Evolutionary conservation across 2,329 filamentous ascomycete species (phyloP), one percentile per base, ranked within the genome.

Genomic region (Ophiosphaerella herpotricha): DNA sequence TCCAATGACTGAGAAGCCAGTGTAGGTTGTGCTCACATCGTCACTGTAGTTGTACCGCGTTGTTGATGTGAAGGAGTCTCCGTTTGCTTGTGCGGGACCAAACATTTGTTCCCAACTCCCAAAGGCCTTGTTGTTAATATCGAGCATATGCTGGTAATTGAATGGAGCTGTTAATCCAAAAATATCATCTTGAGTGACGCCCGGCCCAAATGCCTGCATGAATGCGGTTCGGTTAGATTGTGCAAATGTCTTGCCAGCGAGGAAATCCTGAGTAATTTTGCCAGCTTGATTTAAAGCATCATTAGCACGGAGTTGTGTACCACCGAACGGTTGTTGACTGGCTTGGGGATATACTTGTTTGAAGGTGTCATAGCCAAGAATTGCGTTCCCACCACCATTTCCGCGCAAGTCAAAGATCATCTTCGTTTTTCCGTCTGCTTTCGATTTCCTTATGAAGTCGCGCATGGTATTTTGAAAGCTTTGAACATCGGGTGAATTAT

Each of bases 361-460:
- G 62, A 85, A 85, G 0, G 71, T 63, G 46, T 77, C 74, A 52
- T 73, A 75, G 43, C 70, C 75, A 5, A 75, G 65, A 23, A 71
- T 66, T 12, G 70, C 68, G 18, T 66, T 68, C 32, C 86, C 86
- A 34, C 86, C 86, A 0, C 75, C 75, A 55, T 89, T 90, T 2
- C 74, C 77, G 4, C 81, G 78, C 6, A 89, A 63, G 55, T 89
- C 87, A 50, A 89, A 81, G 26, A 89, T 76, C 5, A 89, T 74
- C 64, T 82, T 85, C n/a, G 75, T 82, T 64, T 85, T 85, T 2
- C 77, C 75, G 2, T 74, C 73, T 2, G 66, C 55, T 36, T 77
- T 76, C 11, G 77, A 77, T 35, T 74, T 70, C 0, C 74, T 68
- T 13, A 86, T 73, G 57, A 85, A 80, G 7, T 71, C 51, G 7